These are phyloP conservation scores for Athelia psychrophila DNA, from an alignment of 1,284 basidiomycete genomes.

Conservation along the genomic window DNA sequence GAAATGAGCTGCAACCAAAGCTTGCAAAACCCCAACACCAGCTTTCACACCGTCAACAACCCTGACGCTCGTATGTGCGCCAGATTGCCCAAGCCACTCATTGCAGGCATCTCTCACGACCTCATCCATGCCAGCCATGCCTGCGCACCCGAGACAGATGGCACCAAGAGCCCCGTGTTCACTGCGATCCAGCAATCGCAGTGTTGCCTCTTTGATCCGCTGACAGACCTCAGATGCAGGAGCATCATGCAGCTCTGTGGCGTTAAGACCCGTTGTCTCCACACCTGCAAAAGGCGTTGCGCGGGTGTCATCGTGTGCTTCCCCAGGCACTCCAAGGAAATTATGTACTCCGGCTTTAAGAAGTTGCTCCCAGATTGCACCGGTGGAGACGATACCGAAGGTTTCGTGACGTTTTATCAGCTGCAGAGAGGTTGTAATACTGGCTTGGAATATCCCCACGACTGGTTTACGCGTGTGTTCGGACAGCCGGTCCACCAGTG, in stretches of 20 bases:
- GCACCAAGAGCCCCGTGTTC: slow-evolving; percentile 15
- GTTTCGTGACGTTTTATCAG: slow-evolving; percentile 10
- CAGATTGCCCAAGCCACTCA: slow-evolving; percentile 15
- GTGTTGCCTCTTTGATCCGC: slow-evolving; percentile 32
- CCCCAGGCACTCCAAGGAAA: slow-evolving; percentile 8
- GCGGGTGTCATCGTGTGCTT: background rate
- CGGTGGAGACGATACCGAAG: slow-evolving; percentile 50
- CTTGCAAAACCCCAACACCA: slow-evolving; percentile 16
- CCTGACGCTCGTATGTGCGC: slow-evolving; percentile 17
- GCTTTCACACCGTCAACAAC: slow-evolving; percentile 43
- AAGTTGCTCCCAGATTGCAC: slow-evolving; percentile 39
- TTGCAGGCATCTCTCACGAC: slow-evolving; percentile 28
- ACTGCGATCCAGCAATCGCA: slow-evolving; percentile 15
- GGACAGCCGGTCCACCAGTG: slow-evolving; percentile 39
- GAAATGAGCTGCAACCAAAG: background rate
- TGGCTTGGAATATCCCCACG: slow-evolving; percentile 47
- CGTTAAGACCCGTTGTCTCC: slow-evolving; percentile 38
- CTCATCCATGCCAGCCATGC: slow-evolving; percentile 44
- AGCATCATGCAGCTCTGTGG: slow-evolving; percentile 38
- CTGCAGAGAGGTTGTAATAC: slow-evolving; percentile 23
- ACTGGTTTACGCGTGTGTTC: slow-evolving; percentile 31
- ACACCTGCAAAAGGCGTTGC: slow-evolving; percentile 34
- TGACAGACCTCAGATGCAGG: slow-evolving; percentile 30
- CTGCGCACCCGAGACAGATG: slow-evolving; percentile 46
- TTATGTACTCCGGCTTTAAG: slow-evolving; percentile 31